These are phyloP conservation scores for Solanum sitiens DNA, from an alignment of 257 asterid species.

Conservation along the genomic window DNA sequence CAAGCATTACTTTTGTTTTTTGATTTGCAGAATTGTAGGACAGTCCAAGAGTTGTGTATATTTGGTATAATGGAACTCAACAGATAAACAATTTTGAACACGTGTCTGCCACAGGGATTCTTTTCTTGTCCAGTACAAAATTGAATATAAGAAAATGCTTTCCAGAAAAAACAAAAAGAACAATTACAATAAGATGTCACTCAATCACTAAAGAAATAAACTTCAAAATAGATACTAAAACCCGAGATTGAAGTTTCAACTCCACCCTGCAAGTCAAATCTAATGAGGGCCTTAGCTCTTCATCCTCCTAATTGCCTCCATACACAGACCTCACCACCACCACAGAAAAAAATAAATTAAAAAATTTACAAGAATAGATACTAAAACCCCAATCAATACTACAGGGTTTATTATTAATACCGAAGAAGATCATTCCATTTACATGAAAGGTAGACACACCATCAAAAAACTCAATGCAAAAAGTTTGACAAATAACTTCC, in stretches of 20 bases:
- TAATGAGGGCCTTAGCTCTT: neutral
- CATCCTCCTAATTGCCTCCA: neutral
- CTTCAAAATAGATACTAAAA: neutral
- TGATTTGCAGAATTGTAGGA: neutral
- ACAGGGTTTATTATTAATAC: neutral
- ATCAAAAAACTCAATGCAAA: neutral
- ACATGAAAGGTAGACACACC: neutral
- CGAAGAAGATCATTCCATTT: neutral
- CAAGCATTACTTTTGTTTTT: neutral
- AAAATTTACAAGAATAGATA: neutral
- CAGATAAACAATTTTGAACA: neutral
- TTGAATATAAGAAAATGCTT: neutral
- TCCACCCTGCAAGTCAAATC: neutral
- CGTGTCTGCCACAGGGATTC: neutral
- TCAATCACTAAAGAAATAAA: neutral
- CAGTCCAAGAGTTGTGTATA: neutral
- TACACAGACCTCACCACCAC: neutral
- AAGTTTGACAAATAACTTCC: neutral
- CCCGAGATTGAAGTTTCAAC: neutral
- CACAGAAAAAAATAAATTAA: neutral
- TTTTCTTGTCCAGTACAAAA: neutral
- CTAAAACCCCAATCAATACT: neutral
- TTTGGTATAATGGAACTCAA: neutral
- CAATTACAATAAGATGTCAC: neutral
- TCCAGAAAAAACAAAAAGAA: neutral